Percentiles rank a stretch among this genome's conserved stretches.
phyloP scores from a whole-genome alignment of 2,329 filamentous ascomycete genomes.

The Beauveria sp. region DNA sequence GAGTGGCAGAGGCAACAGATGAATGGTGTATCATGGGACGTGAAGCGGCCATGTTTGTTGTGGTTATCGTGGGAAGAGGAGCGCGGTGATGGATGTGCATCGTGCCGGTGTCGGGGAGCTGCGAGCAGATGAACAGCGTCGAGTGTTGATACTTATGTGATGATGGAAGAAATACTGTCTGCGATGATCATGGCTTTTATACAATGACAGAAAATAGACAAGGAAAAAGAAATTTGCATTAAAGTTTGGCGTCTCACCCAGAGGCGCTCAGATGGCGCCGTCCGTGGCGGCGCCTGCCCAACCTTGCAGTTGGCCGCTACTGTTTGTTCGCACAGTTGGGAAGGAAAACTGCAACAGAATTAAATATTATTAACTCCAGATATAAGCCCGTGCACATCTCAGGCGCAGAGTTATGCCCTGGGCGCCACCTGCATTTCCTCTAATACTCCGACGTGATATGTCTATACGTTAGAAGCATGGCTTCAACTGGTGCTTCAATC shows the following conservation, averaged over 20 bases:
- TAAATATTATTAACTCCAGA: not conserved
- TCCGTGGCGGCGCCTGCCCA: not conserved
- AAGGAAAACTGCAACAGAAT: not conserved
- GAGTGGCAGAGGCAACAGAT: too few species aligned
- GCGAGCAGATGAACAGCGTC: not conserved
- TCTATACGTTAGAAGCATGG: not conserved
- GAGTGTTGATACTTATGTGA: not conserved
- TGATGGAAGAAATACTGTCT: not conserved
- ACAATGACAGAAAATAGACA: not conserved
- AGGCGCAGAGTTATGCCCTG: not conserved
- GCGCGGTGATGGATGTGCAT: not conserved
- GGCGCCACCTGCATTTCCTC: not conserved
- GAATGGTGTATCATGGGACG: not conserved
- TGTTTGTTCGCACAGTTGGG: not conserved
- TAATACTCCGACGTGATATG: not conserved
- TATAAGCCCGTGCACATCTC: not conserved
- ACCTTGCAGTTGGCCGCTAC: not conserved
- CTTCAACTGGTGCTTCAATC: not conserved
- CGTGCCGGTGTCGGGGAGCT: not conserved
- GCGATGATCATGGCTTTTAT: not conserved
- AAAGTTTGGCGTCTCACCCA: not conserved
- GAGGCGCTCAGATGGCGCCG: too few species aligned
- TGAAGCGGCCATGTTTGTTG: not conserved
- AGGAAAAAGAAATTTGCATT: not conserved
- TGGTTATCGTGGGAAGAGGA: not conserved